Evolutionary conservation across 2,329 filamentous ascomycete species (phyloP).

Genomic region (Plectosphaerella sp.): DNA sequence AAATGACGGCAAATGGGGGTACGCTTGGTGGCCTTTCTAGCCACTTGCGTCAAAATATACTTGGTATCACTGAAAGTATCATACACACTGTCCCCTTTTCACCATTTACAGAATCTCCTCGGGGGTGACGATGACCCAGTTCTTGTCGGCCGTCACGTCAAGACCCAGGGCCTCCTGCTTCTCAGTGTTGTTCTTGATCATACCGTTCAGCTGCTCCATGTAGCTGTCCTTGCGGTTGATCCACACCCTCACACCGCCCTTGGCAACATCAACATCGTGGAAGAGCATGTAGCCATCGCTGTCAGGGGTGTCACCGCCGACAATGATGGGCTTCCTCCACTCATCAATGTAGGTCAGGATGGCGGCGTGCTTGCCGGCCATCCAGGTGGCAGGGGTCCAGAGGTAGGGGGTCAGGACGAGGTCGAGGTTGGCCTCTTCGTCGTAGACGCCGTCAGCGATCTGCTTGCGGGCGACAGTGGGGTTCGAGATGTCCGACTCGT

Average conservation of each 20-base stretch:
- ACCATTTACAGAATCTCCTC: constrained; percentile 27
- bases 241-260: constrained; percentile 36
- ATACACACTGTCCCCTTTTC: no score
- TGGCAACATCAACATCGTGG: constrained; percentile 35
- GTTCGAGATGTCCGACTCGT: constrained; percentile 13
- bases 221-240: constrained; percentile 34
- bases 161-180: constrained; percentile 28
- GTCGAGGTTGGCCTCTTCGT: constrained; percentile 29
- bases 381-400: constrained; percentile 39
- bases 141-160: constrained; percentile 36
- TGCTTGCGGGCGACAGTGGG: constrained; percentile 33
- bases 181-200: constrained; percentile 28
- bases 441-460: constrained; percentile 29
- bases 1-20: no score
- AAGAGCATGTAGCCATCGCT: constrained; percentile 40
- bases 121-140: constrained; percentile 37
- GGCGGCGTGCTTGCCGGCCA: constrained; percentile 37
- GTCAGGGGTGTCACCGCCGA: constrained; percentile 35
- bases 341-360: constrained; percentile 36
- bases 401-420: constrained; percentile 33
- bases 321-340: constrained; percentile 37
- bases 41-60: no score
- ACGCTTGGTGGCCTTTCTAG: no score
- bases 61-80: no score
- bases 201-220: constrained; percentile 26